phyloP scores from a whole-genome alignment of 768 basidiomycete genomes.

The Holtermannia corniformis region DNA sequence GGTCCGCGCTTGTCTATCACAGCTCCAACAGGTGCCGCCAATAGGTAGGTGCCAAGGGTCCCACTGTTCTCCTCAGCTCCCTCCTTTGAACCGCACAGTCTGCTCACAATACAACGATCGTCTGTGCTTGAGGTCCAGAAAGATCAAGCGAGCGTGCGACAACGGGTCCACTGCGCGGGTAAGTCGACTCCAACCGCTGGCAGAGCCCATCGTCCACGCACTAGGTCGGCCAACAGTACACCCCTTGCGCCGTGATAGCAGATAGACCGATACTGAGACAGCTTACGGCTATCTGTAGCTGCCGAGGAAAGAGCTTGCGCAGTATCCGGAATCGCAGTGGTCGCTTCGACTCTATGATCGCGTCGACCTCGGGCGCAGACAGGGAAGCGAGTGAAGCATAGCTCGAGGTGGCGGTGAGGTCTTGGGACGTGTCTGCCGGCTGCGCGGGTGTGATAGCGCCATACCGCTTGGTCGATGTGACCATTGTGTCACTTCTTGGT shows the following conservation, averaged over 20 bases:
- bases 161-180: conserved; percentile 25
- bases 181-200: background rate
- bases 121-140: conserved; percentile 28
- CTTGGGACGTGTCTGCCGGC: too few species aligned
- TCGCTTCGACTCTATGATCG: conserved; percentile 9
- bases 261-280: conserved; percentile 27
- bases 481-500: too few species aligned
- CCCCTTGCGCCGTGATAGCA: conserved; percentile 39
- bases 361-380: conserved; percentile 8
- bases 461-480: too few species aligned
- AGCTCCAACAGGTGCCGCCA: conserved; percentile 38
- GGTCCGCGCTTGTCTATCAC: conserved; percentile 37
- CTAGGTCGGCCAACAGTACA: conserved; percentile 41
- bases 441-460: too few species aligned
- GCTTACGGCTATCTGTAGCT: conserved; percentile 18
- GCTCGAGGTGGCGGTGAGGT: background rate
- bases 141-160: conserved; percentile 30
- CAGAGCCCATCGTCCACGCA: conserved; percentile 2
- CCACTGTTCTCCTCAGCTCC: conserved; percentile 17
- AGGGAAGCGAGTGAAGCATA: background rate
- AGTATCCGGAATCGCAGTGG: conserved; percentile 1
- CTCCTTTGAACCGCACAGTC: background rate
- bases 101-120: conserved; percentile 35
- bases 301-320: conserved; percentile 3
- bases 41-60: conserved; percentile 36